phyloP scores from a whole-genome alignment of 345 rosid species.

The Bruguiera parviflora region DNA sequence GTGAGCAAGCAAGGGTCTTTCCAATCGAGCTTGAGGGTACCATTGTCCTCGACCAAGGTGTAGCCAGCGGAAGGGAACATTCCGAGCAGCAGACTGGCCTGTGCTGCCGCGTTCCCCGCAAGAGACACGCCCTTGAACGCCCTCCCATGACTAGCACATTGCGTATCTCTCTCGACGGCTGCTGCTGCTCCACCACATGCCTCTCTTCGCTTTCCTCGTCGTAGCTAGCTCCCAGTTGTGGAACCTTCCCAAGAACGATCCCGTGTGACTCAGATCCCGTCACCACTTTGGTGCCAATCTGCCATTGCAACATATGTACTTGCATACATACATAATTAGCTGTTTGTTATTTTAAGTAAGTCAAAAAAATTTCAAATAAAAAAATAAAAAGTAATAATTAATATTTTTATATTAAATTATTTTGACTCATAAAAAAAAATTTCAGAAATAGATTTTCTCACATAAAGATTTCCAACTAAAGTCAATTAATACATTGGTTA shows the following conservation, averaged over 20 bases:
- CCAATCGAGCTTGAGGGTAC: conserved; percentile 92
- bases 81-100: conserved; percentile 80
- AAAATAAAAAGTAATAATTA: too few species aligned
- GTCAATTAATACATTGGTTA: too few species aligned
- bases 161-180: too few species aligned
- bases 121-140: conserved; percentile 77
- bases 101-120: conserved; percentile 86
- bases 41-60: conserved; percentile 90
- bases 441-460: too few species aligned
- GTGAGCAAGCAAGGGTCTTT: conserved; percentile 96
- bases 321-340: too few species aligned
- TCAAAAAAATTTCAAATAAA: too few species aligned
- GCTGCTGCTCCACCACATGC: conserved; percentile 96
- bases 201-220: conserved; percentile 98
- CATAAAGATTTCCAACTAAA: too few species aligned
- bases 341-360: too few species aligned
- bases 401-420: too few species aligned
- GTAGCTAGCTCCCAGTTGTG: conserved; percentile 88
- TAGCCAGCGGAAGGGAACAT: conserved; percentile 97
- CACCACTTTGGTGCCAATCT: conserved; percentile 96
- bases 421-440: too few species aligned
- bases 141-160: too few species aligned
- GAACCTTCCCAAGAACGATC: conserved; percentile 86
- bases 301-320: not conserved
- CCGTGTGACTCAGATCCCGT: conserved; percentile 91